Percentiles rank a stretch among this genome's conserved stretches.
These are phyloP conservation scores for Gaultheria prostrata DNA, from an alignment of 148 eudicot species.

Conservation along the genomic window DNA sequence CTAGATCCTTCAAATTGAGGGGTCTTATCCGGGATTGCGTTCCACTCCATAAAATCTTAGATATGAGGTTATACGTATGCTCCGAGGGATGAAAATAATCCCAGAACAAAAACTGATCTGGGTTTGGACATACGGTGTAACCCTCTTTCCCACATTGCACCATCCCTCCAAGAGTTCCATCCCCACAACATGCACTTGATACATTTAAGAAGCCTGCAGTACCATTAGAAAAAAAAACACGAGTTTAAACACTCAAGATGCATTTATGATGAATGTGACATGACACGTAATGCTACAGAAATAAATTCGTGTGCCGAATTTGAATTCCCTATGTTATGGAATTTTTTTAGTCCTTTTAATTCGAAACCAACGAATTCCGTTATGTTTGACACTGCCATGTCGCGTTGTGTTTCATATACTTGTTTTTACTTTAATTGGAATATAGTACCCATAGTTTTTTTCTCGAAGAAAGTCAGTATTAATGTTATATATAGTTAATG, in stretches of 20 bases:
- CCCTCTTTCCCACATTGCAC: conserved; percentile 55
- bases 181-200: conserved; percentile 56
- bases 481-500: too few relatives aligned
- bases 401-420: too few relatives aligned
- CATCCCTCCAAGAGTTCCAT: conserved; percentile 51
- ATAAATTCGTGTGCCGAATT: too few relatives aligned
- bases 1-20: conserved; percentile 45
- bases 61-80: conserved; percentile 43
- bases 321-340: too few relatives aligned
- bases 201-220: conserved; percentile 40
- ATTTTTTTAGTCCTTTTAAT: too few relatives aligned
- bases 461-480: too few relatives aligned
- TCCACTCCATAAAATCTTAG: conserved; percentile 50
- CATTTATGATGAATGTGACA: too few relatives aligned
- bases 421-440: too few relatives aligned
- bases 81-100: conserved; percentile 63
- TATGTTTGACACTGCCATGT: too few relatives aligned
- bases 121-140: conserved; percentile 42
- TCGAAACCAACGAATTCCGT: too few relatives aligned
- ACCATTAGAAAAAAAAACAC: background rate
- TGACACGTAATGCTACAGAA: too few relatives aligned
- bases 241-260: background rate
- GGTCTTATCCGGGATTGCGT: conserved; percentile 31
- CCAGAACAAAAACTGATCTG: conserved; percentile 53
- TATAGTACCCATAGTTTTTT: too few relatives aligned